Evolutionary conservation across 75 land plant species (phyloP).

Genomic region (Selaginella tamariscina): DNA sequence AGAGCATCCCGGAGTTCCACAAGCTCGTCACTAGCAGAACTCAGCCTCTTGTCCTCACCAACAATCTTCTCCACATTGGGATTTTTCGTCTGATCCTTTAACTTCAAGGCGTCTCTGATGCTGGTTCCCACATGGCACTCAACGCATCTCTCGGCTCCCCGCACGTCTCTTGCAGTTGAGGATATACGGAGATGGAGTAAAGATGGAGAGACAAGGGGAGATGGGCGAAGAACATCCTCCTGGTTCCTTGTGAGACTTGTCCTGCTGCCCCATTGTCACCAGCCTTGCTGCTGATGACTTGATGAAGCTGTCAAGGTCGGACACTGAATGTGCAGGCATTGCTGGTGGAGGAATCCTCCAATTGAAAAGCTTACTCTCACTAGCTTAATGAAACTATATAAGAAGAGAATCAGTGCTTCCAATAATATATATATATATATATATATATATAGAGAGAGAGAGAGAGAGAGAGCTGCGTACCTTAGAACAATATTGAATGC

Average conservation of each 20-base stretch:
- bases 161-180: neutral
- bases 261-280: neutral
- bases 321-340: neutral
- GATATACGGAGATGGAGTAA: neutral
- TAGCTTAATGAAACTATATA: neutral
- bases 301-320: neutral
- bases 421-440: too few species aligned
- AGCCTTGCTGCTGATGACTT: neutral
- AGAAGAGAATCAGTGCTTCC: neutral
- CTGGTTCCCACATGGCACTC: too few species aligned
- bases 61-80: too few species aligned
- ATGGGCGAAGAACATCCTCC: neutral
- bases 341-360: neutral
- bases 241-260: neutral
- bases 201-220: neutral
- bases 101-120: too few species aligned
- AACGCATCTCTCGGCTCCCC: too few species aligned
- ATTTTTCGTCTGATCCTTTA: too few species aligned
- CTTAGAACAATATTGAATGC: too few species aligned
- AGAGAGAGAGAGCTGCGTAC: neutral
- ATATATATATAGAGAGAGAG: too few species aligned
- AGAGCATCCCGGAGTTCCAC: neutral
- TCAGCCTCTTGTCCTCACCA: too few species aligned
- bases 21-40: neutral
- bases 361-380: neutral